Evolutionary conservation across 768 basidiomycete species (phyloP).

Genomic region (Boletellus ananiceps): DNA sequence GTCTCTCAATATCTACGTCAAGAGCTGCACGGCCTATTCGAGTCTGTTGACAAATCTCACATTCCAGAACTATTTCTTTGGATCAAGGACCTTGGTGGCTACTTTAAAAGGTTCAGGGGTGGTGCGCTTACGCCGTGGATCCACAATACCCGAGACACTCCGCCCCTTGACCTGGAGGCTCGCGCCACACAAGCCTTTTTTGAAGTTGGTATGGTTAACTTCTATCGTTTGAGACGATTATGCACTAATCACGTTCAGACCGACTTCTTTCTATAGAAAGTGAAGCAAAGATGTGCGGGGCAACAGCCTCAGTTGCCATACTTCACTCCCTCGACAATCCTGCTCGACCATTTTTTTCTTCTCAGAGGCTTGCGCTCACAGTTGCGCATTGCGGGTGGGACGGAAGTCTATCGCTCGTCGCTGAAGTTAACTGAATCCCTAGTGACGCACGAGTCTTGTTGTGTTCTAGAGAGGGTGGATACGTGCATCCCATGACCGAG

Average conservation of each 20-base stretch:
- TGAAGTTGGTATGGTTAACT: constrained; percentile 48
- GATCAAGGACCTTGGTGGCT: constrained; percentile 80
- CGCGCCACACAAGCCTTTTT: constrained; percentile 85
- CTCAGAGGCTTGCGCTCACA: constrained; percentile 70
- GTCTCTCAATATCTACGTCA: constrained; percentile 84
- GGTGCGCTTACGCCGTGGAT: constrained; percentile 73
- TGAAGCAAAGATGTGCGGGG: constrained; percentile 73
- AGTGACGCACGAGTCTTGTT: constrained; percentile 90
- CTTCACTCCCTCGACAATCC: constrained; percentile 88
- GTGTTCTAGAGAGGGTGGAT: constrained; percentile 67
- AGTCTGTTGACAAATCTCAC: constrained; percentile 64
- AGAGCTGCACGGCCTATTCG: constrained; percentile 81
- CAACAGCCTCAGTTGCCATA: constrained; percentile 86
- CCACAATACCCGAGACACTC: constrained; percentile 26
- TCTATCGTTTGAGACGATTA: constrained; percentile 1
- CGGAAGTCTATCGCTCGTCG: constrained; percentile 15
- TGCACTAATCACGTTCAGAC: constrained; percentile 41
- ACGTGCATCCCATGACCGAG: constrained; percentile 85
- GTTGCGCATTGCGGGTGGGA: constrained; percentile 88
- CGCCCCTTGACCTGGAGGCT: constrained; percentile 70
- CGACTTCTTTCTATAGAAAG: constrained; percentile 63
- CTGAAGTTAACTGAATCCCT: constrained; percentile 10
- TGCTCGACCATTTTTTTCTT: constrained; percentile 75
- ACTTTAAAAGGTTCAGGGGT: constrained; percentile 85
- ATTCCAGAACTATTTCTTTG: constrained; percentile 75